Evolutionary conservation across 768 basidiomycete species (phyloP), one percentile per base, ranked within the genome.

Genomic region (Trametes elegans): DNA sequence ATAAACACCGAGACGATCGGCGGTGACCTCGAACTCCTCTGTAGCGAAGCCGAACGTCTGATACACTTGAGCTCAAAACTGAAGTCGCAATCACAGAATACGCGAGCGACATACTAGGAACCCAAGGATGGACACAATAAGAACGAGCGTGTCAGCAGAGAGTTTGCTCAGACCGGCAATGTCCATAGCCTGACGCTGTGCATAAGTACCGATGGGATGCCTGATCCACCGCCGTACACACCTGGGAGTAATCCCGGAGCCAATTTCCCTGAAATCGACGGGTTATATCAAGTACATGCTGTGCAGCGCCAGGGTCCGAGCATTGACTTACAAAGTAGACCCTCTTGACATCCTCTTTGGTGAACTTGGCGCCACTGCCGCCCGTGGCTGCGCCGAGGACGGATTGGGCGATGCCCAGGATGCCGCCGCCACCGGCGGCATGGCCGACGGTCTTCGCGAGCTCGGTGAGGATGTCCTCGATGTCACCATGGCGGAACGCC

Each of bases 401-500:
- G 5, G 75, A 76, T 8, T 73, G 70, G 0, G 83, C 81, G 50
- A 84, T 72, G 5, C 76, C 75, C 18, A 87, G 64, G 50, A 86
- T 70, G 32, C 82, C 76, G 13, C 62, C 62, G 26, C 77, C 77
- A 11, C 71, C 72, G 11, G 73, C 74, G 24, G 69, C 71, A 51
- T 73, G 71, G 14, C 81, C 80, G 9, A 75, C 80, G 34, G 75
- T 73, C 65, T 87, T 87, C 47, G 77, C 76, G 6, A 86, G 70
- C n/a, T 74, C 76, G 31, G 78, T 76, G 24, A 88, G 77, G 58
- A 85, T 76, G 63, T 81, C 80, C 71, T 88, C 87, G 44, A 88
- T 88, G 64, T 90, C 88, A 13, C 87, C 85, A 74, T 88, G 87
- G 46, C 86, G 75, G 69, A 84, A 90, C 0, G 87, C 87, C 67